These are phyloP conservation scores for Solanum clarkiae DNA, from an alignment of 257 asterid genomes.

Conservation along the genomic window DNA sequence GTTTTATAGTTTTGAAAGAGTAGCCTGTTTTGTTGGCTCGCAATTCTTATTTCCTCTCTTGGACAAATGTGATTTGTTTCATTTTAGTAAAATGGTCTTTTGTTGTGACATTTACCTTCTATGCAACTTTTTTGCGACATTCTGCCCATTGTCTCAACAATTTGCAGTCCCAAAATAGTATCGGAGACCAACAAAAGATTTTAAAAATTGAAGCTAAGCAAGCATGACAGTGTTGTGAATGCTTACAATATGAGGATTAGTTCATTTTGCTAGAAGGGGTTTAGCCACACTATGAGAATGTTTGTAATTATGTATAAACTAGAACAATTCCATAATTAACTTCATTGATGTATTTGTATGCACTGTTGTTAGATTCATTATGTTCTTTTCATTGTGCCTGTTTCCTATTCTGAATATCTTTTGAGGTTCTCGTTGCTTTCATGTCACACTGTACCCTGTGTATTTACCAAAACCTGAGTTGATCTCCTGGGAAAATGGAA, in stretches of 20 bases:
- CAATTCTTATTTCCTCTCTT: not conserved
- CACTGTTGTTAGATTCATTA: not conserved
- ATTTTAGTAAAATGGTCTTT: not conserved
- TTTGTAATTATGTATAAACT: not conserved
- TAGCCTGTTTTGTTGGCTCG: not conserved
- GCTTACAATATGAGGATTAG: not conserved
- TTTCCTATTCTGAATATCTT: not conserved
- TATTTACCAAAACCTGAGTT: not conserved
- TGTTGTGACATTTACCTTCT: no score
- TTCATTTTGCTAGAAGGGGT: not conserved
- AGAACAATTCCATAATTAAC: not conserved
- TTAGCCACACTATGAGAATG: not conserved
- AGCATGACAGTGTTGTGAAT: not conserved
- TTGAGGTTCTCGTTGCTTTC: not conserved
- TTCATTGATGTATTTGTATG: not conserved
- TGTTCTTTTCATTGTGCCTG: not conserved
- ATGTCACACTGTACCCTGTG: not conserved
- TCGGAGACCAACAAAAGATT: not conserved
- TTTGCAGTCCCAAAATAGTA: not conserved
- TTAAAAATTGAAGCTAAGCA: not conserved
- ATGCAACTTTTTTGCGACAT: not conserved
- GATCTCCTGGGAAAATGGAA: not conserved
- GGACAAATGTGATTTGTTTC: not conserved
- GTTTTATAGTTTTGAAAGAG: not conserved
- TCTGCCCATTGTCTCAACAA: not conserved